Evolutionary conservation across 108 stramenopile species (phyloP).

Genomic region (Skeletonema costatum): DNA sequence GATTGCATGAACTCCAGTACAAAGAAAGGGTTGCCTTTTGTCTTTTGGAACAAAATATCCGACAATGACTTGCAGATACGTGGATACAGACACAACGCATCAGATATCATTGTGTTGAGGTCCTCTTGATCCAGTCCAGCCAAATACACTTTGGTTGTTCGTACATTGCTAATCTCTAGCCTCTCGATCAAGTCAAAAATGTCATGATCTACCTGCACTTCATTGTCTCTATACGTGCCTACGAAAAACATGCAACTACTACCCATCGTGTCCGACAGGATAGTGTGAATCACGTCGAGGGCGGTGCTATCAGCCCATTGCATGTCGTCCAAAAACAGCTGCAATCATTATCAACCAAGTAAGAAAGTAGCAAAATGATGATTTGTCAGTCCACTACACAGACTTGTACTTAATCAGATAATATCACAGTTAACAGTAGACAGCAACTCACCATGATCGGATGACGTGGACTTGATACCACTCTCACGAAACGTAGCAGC

Average conservation of each 20-base stretch:
- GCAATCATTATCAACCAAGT: not conserved
- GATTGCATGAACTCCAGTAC: constrained; percentile 21
- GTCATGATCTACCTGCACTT: constrained; percentile 15
- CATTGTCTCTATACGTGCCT: constrained; percentile 33
- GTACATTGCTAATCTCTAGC: constrained; percentile 9
- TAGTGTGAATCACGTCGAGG: constrained; percentile 15
- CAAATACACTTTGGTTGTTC: not conserved
- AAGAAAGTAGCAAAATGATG: not conserved
- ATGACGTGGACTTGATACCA: constrained; percentile 15
- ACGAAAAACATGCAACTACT: constrained; percentile 41
- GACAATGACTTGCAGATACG: constrained; percentile 27
- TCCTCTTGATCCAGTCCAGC: too few relatives aligned
- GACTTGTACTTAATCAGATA: not conserved
- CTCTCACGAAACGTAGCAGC: constrained; percentile 25
- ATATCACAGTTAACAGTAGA: not conserved
- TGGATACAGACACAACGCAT: constrained; percentile 30
- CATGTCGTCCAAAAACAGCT: constrained; percentile 50
- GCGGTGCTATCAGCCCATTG: constrained; percentile 44
- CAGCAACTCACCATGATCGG: constrained; percentile 14
- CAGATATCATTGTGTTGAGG: not conserved
- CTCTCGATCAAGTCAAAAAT: constrained; percentile 13
- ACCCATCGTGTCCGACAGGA: constrained; percentile 22
- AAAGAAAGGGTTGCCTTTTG: constrained; percentile 39
- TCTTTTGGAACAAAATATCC: constrained; percentile 22
- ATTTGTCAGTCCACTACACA: not conserved